Evolutionary conservation across 805 yeast genomes (phyloP).

Genomic region (Priceomyces medius): DNA sequence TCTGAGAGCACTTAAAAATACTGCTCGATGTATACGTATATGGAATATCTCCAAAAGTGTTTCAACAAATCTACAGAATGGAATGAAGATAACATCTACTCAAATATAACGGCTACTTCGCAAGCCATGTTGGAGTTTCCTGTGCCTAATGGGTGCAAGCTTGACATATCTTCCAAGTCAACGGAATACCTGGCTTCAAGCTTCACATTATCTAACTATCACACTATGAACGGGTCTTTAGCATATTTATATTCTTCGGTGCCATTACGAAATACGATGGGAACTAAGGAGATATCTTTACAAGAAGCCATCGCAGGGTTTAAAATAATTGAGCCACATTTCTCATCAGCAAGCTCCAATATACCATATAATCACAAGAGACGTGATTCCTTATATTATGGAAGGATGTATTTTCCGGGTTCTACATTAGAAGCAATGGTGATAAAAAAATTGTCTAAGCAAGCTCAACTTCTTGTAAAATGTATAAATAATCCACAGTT

Average conservation of each 20-base stretch:
- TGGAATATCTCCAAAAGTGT: slow-evolving; percentile 80
- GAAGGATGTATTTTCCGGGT: slow-evolving; percentile 85
- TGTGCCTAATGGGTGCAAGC: slow-evolving; percentile 63
- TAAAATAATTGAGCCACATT: slow-evolving; percentile 50
- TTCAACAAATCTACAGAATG: slow-evolving; percentile 71
- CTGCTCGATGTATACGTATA: slow-evolving; percentile 64
- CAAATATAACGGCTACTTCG: slow-evolving; percentile 71
- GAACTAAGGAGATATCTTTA: slow-evolving; percentile 53
- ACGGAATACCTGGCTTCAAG: slow-evolving; percentile 71
- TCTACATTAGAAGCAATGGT: slow-evolving; percentile 85
- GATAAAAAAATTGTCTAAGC: slow-evolving; percentile 57
- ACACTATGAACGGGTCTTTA: slow-evolving; percentile 72
- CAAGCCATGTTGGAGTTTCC: slow-evolving; percentile 68
- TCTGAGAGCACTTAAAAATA: background rate
- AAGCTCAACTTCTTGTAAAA: slow-evolving; percentile 66
- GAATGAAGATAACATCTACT: slow-evolving; percentile 77
- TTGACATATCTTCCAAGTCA: slow-evolving; percentile 69
- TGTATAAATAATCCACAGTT: slow-evolving; percentile 69
- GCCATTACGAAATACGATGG: slow-evolving; percentile 50
- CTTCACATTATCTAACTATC: slow-evolving; percentile 63
- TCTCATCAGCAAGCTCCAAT: slow-evolving; percentile 14
- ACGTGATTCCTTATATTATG: slow-evolving; percentile 60
- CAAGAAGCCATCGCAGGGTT: slow-evolving; percentile 74
- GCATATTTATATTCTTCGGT: slow-evolving; percentile 75
- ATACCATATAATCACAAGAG: slow-evolving; percentile 3